Evolutionary conservation across 768 basidiomycete species (phyloP).

Genomic region (Auricularia heimuer): DNA sequence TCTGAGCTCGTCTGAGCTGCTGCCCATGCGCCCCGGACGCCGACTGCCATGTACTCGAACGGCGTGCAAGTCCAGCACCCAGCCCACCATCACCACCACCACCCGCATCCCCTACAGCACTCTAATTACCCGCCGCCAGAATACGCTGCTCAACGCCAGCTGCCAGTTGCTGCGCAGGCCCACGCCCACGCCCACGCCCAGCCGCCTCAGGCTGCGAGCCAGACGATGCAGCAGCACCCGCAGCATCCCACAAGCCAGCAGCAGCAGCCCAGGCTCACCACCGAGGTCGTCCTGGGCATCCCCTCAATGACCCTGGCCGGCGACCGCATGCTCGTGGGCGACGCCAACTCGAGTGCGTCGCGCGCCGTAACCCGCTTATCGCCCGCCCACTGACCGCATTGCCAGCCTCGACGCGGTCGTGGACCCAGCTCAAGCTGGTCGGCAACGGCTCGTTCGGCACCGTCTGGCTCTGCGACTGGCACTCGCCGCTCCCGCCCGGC

Average conservation of each 20-base stretch:
- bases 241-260: constrained; percentile 10
- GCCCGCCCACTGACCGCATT: constrained; percentile 2
- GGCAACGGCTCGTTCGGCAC: constrained; percentile 99
- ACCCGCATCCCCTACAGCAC: constrained; percentile 4
- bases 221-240: neutral
- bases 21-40: constrained; percentile 37
- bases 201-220: neutral
- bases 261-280: constrained; percentile 11
- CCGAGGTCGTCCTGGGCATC: constrained; percentile 56
- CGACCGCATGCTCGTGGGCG: constrained; percentile 63
- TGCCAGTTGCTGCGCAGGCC: too few species aligned
- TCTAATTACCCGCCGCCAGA: constrained; percentile 14
- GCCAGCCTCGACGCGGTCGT: constrained; percentile 75
- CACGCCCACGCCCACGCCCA: too few species aligned
- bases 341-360: constrained; percentile 57
- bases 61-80: constrained; percentile 37
- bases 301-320: constrained; percentile 67
- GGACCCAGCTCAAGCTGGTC: constrained; percentile 91
- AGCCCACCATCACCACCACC: constrained; percentile 26
- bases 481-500: constrained; percentile 86
- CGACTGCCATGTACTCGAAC: constrained; percentile 47
- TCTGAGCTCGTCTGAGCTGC: neutral
- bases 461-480: constrained; percentile 99
- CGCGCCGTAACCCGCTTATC: constrained; percentile 8
- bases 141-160: neutral